Evolutionary conservation across 139 green algal genomes (phyloP).

Genomic region (Coelastrella sp.): DNA sequence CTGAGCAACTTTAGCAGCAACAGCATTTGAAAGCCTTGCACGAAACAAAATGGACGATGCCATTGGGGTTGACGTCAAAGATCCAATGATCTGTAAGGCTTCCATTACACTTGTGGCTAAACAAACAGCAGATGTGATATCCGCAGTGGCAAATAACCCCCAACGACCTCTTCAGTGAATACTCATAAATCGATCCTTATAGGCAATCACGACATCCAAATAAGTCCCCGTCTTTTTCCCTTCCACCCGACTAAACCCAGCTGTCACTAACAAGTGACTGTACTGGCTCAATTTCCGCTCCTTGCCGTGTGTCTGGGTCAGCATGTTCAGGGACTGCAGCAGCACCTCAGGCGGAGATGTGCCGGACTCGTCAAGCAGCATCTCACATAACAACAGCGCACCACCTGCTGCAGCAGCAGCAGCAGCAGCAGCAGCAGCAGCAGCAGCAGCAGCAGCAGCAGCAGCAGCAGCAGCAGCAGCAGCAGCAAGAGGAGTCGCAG

Average conservation of each 20-base stretch:
- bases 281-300: slow-evolving; percentile 55
- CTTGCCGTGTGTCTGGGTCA: slow-evolving; percentile 26
- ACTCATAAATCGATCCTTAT: neutral
- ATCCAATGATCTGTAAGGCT: no score
- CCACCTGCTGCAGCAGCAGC: slow-evolving; percentile 42
- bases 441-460: neutral
- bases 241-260: slow-evolving; percentile 34
- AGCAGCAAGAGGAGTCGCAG: neutral
- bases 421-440: neutral
- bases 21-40: no score
- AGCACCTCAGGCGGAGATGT: slow-evolving; percentile 37
- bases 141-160: neutral
- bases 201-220: slow-evolving; percentile 55
- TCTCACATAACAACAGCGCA: slow-evolving; percentile 56
- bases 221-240: slow-evolving; percentile 50
- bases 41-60: no score
- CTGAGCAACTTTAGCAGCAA: no score
- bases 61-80: no score
- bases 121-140: neutral
- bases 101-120: no score
- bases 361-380: slow-evolving; percentile 54
- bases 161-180: neutral
- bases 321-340: slow-evolving; percentile 56
- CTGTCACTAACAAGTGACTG: slow-evolving; percentile 18
- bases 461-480: neutral